Evolutionary conservation across 2,329 filamentous ascomycete species (phyloP).

Genomic region (Claviceps quebecensis): DNA sequence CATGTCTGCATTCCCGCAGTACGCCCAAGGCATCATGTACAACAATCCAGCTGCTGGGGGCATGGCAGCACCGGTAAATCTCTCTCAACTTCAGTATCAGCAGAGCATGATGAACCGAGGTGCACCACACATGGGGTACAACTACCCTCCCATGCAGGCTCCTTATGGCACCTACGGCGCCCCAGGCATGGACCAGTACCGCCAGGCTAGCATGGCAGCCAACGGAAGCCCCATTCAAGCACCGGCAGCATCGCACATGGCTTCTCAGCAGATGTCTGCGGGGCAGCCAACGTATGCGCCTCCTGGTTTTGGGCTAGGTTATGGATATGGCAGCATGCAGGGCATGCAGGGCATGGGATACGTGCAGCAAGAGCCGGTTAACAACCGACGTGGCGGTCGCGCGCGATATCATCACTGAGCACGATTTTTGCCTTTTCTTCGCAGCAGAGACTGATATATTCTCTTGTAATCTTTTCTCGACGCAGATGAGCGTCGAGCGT

Average conservation of each 20-base stretch:
- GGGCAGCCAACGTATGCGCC: slow-evolving; percentile 32
- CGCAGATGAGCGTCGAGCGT: too few species aligned
- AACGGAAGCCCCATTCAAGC: slow-evolving; percentile 39
- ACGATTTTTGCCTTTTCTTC: neutral
- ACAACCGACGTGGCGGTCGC: slow-evolving; percentile 39
- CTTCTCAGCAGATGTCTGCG: slow-evolving; percentile 26
- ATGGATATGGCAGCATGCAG: slow-evolving; percentile 33
- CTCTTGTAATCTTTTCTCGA: too few species aligned
- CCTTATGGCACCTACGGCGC: slow-evolving; percentile 40
- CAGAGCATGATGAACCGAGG: slow-evolving; percentile 42
- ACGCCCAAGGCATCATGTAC: slow-evolving; percentile 39
- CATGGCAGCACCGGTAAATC: slow-evolving; percentile 30
- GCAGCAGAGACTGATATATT: neutral
- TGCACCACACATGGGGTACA: slow-evolving; percentile 40
- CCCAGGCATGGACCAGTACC: slow-evolving; percentile 41
- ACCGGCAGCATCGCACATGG: slow-evolving; percentile 22
- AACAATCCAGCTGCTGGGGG: slow-evolving; percentile 29
- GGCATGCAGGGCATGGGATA: slow-evolving; percentile 36
- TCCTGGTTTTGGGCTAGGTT: slow-evolving; percentile 35
- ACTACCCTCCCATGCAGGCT: slow-evolving; percentile 41
- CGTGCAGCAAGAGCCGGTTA: slow-evolving; percentile 39
- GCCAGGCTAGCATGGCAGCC: slow-evolving; percentile 32
- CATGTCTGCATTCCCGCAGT: slow-evolving; percentile 36
- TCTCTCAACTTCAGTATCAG: slow-evolving; percentile 46
- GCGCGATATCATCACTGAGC: slow-evolving; percentile 26